Evolutionary conservation across 768 basidiomycete genomes (phyloP), one percentile per base, ranked within the genome.

Genomic region (Erythrobasidium yunnanense): DNA sequence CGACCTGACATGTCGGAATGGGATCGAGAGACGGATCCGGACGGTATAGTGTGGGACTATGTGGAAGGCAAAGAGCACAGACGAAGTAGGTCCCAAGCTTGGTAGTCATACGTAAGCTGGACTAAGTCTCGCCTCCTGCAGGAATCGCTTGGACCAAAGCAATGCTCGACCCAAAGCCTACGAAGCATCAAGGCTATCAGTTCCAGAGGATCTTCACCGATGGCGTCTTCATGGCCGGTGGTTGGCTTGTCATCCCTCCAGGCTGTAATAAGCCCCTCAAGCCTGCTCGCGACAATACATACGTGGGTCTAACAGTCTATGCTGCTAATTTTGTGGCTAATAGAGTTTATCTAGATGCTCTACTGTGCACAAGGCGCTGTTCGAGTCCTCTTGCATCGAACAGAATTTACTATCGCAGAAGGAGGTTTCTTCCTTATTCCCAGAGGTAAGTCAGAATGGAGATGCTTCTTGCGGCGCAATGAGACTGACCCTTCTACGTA

Each of bases 161-260:
- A 49, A 83, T 85, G 82, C 80, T 90, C 15, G 71, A 81, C 1
- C 86, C 85, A 1, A 79, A 80, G 65, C 73, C 79, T 18, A 83
- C 87, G 0, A 67, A 68, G 32, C 56, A 69, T 55, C 81, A 81
- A 55, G 80, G 80, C 11, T 97, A 91, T 84, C 80, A 79, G 23
- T 99, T 89, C 75, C 87, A 93, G 73, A 92, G 90, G 77, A 82
- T 95, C 22, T 93, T 92, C 72, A 85, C 86, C 27, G 93, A 97
- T 69, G 87, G 84, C 50, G 84, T 88, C 49, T 96, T 88, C 74
- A 84, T 96, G 67, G 93, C 91, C 0, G 86, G 89, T 30, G 95
- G 95, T 0, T 83, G 90, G 69, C 80, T 97, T 49, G 79, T 82
- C 57, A 86, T 97, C 42, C 90, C 90, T 2, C 83, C 87, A 0